Evolutionary conservation across 805 yeast genomes (phyloP), one percentile per base, ranked within the genome.

Genomic region (Sugiyamaella smithiae): DNA sequence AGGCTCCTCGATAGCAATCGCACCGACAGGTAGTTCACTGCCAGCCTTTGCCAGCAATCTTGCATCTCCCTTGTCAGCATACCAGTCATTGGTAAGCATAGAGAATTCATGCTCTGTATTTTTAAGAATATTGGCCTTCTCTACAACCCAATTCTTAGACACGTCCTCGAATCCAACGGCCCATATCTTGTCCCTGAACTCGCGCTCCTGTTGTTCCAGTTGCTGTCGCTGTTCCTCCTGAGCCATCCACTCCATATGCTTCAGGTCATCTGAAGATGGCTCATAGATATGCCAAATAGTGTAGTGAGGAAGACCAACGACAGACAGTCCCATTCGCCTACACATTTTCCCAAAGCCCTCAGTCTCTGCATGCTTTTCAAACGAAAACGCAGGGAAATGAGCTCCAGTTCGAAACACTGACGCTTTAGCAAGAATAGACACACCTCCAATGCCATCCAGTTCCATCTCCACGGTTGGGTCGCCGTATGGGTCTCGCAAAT

Each of bases 261-360:
- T 78, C 66, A 90, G 74, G 72, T 91, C 98, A 66, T 90, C 97
- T 22, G 84, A 80, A 16, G 95, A 85, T 22, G 98, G 98, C 72
- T 91, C 98, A 68, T 91, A 91, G 56, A 88, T 84, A 67, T 89
- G 97, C 98, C 98, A 91, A 48, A 91, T 85, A 28, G 88, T 95
- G 65, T 91, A 91, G 69, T 91, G 97, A 9, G 97, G 95, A 58
- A 91, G 74, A 0, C 98, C 98, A 52, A 84, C 76, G 20, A 91
- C 97, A 20, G 82, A 74, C 65, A 78, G 87, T 3, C 91, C 90
- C 96, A 91, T 88, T 54, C 84, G 73, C 57, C 87, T 83, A 58
- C 88, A 80, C 74, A 91, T 75, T 63, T 87, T 89, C 40, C 96
- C 98, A 68, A 91, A 90, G 0, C 93, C 97, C 69, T 91, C 98